Evolutionary conservation across 2,329 filamentous ascomycete genomes (phyloP), one percentile per base, ranked within the genome.

Genomic region (Penicillium thymicola): DNA sequence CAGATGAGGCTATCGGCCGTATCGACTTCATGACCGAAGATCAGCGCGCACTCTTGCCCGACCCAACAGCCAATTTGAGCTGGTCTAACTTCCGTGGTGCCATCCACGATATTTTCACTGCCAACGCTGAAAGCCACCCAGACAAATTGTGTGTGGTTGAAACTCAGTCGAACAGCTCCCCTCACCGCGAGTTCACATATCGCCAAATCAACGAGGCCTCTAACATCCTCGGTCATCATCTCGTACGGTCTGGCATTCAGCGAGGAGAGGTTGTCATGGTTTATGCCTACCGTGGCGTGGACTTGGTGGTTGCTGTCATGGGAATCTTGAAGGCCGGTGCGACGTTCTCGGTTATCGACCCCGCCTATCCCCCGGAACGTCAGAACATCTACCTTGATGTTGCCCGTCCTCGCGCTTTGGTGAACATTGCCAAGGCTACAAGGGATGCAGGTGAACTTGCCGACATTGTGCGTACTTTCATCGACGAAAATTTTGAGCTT

Each of bases 251-350:
- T 66, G 92, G 92, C 56, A 81, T 91, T 61, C 81, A 86, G 57
- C 80, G 85, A 64, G 92, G 91, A 9, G 92, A 97, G 70, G 92
- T 96, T 2, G 91, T 96, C 67, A 96, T 96, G 90, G 89, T 94
- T 61, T 97, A 87, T 70, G 90, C 90, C 54, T 84, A 96, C 75
- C 85, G 92, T 56, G 86, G 86, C 55, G 92, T 96, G 34, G 90
- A 90, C 65, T 75, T 90, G 40, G 87, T 89, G 0, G 85, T 89
- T 8, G 85, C 88, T 36, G 86, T 92, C 52, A 96, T 96, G 90
- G 92, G 92, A 58, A 82, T 81, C 23, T 70, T 85, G 71, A 79
- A 80, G 74, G 82, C 83, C 37, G 84, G 84, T 55, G 84, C 81
- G 9, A 83, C 81, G 36, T 81, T 85, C 71, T 83, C 80, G 52